Base-by-base conservation (phyloP, 805 yeast species). In the Maudiozyma pseudohumilis region DNA sequence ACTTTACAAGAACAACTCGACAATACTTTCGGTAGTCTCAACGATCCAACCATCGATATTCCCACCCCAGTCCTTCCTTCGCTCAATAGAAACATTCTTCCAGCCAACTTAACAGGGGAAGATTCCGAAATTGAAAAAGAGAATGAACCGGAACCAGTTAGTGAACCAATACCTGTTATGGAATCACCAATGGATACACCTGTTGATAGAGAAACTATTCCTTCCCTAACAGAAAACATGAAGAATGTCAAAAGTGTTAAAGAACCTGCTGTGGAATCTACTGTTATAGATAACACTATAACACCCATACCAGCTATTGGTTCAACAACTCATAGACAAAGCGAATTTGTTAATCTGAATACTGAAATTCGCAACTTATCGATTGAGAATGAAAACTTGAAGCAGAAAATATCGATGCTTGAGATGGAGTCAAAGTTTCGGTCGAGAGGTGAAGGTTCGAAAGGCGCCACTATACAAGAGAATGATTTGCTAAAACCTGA, bases 331-430 rank as follows among this genome's bases (percentile, higher is more conserved):
- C 41, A 39, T 34, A 29, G 47, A 31, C 55, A 56, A 34, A 46
- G 53, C 23, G 56, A 55, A 28, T 38, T 55, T 24, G 38, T 43
- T 13, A 39, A 46, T 8, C 31, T 58, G 32, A 47, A 52, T 23
- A 33, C 50, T 12, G 53, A 59, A 34, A 34, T 55, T 15, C 49
- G 53, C 13, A 37, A 47, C 2, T 44, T 56, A 11, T 53, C 61
- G 4, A 46, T 56, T 20, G 59, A 56, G 35, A 54, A 61, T 39
- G 68, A 55, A 34, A 51, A 40, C n/a, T 50, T 56, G 48, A 64
- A 60, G 40, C 61, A 56, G 31, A 58, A 60, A 37, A 43, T 69
- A 8, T 52, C 63, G 4, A 65, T 62, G 39, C 70, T 82, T 75
- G 68, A 69, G 11, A 58, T 68, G n/a, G 66, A 73, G 36, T 40